Percentiles rank a stretch among this genome's conserved stretches.
Evolutionary conservation across 805 yeast genomes (phyloP).

Genomic region (Ogataea corticis): DNA sequence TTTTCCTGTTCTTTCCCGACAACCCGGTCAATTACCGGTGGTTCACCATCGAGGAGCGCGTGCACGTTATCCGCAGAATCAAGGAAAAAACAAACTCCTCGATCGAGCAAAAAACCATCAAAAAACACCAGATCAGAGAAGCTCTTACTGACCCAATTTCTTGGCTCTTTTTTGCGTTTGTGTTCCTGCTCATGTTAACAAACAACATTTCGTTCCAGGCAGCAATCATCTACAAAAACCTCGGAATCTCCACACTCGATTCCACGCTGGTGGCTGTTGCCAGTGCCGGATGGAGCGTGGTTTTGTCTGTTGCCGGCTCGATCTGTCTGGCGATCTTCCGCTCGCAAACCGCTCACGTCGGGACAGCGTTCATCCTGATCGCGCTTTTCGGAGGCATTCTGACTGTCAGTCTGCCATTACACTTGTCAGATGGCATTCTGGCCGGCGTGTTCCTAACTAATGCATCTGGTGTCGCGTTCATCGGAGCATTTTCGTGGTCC

Average conservation of each 20-base stretch:
- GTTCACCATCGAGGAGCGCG: conserved; percentile 48
- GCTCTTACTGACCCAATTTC: conserved; percentile 48
- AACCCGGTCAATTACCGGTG: conserved; percentile 55
- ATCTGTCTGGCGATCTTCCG: conserved; percentile 1
- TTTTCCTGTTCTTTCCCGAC: conserved; percentile 49
- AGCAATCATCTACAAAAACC: conserved; percentile 44
- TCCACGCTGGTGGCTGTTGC: conserved; percentile 55
- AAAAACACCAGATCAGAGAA: conserved; percentile 47
- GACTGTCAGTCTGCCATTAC: conserved; percentile 1
- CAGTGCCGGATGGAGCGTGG: conserved; percentile 42
- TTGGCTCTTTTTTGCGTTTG: conserved; percentile 43
- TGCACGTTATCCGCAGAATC: conserved; percentile 48
- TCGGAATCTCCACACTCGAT: conserved; percentile 43
- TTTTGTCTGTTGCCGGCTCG: conserved; percentile 1
- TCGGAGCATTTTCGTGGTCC: conserved; percentile 25
- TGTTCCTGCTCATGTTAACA: conserved; percentile 48
- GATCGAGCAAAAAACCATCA: conserved; percentile 47
- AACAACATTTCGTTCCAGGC: conserved; percentile 56
- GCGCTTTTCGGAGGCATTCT: not conserved
- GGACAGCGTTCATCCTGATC: not conserved
- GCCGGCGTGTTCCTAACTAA: conserved; percentile 3
- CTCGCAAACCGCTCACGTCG: conserved; percentile 3
- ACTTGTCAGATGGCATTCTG: not conserved
- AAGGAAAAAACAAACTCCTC: conserved; percentile 39
- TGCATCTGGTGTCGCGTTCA: conserved; percentile 33